Percentiles rank a stretch among this genome's conserved stretches.
Conservation (phyloP, 495 filamentous ascomycete species). For the Darksidea phi region DNA sequence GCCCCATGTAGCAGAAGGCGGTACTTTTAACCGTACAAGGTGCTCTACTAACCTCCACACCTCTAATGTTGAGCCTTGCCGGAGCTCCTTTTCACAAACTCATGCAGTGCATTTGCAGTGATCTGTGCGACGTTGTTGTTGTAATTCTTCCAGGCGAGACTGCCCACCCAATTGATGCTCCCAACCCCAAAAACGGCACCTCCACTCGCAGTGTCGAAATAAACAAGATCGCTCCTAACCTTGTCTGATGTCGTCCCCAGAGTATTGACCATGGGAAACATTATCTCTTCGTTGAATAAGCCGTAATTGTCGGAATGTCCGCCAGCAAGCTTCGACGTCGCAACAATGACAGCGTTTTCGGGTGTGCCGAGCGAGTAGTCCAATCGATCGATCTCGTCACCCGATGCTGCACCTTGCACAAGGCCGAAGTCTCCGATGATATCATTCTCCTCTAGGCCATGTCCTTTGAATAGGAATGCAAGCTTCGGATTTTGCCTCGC, state of each 20-base stretch:
- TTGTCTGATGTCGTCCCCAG: constrained; percentile 33
- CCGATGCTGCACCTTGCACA: constrained; percentile 28
- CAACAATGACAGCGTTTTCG: constrained; percentile 36
- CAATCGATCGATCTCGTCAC: constrained; percentile 42
- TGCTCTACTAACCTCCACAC: too few species aligned
- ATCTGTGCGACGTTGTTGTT: constrained; percentile 36
- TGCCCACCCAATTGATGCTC: constrained; percentile 39
- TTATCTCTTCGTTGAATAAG: constrained; percentile 40
- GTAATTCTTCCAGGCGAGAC: constrained; percentile 34
- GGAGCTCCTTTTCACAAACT: neutral
- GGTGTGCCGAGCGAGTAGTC: constrained; percentile 37
- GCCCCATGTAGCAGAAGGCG: too few species aligned
- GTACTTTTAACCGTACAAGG: too few species aligned
- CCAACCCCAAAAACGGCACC: constrained; percentile 38
- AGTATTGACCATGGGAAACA: constrained; percentile 40
- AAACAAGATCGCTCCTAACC: constrained; percentile 39
- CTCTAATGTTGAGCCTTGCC: neutral
- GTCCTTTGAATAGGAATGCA: constrained; percentile 31
- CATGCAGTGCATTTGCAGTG: constrained; percentile 32
- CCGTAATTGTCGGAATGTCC: constrained; percentile 39
- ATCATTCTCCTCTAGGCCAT: constrained; percentile 24
- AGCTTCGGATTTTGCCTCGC: constrained; percentile 24
- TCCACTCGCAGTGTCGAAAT: constrained; percentile 34
- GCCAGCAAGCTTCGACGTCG: constrained; percentile 26
- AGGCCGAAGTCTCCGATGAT: constrained; percentile 31